Conservation (phyloP, 495 filamentous ascomycete genomes). For the Tuber brumale region DNA sequence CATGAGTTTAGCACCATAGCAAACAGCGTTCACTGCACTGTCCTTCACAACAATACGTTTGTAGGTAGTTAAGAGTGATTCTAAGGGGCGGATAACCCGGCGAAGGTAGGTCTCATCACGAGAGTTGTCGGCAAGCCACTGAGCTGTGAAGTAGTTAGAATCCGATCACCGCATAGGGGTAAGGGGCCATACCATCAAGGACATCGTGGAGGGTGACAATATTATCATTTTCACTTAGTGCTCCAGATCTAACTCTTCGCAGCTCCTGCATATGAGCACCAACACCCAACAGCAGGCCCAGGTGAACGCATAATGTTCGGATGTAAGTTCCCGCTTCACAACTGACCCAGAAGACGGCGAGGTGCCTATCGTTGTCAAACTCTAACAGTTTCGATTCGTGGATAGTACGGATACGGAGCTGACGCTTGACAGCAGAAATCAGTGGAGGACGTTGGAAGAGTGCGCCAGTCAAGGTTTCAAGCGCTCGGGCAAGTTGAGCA, state of each 20-base stretch:
- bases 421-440: slow-evolving; percentile 97
- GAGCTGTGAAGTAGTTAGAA: slow-evolving; percentile 49
- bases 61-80: slow-evolving; percentile 83
- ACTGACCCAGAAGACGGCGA: slow-evolving; percentile 99
- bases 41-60: slow-evolving; percentile 98
- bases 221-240: slow-evolving; percentile 80
- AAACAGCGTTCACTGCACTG: slow-evolving; percentile 88
- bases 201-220: slow-evolving; percentile 95
- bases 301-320: slow-evolving; percentile 91
- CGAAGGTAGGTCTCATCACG: slow-evolving; percentile 82
- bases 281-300: slow-evolving; percentile 85
- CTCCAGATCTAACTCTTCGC: slow-evolving; percentile 82
- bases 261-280: slow-evolving; percentile 99
- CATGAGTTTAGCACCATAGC: slow-evolving; percentile 98
- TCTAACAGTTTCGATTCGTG: slow-evolving; percentile 91
- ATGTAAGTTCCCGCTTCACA: slow-evolving; percentile 99
- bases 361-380: slow-evolving; percentile 93
- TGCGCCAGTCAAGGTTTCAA: slow-evolving; percentile 91
- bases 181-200: slow-evolving; percentile 51
- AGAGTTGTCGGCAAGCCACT: slow-evolving; percentile 87
- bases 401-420: slow-evolving; percentile 93
- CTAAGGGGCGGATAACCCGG: slow-evolving; percentile 78
- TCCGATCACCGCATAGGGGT: not conserved
- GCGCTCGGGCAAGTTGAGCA: slow-evolving; percentile 77
- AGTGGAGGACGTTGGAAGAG: slow-evolving; percentile 95